These are phyloP conservation scores for Linanthus parryae DNA, from an alignment of 148 eudicot species.

Conservation along the genomic window DNA sequence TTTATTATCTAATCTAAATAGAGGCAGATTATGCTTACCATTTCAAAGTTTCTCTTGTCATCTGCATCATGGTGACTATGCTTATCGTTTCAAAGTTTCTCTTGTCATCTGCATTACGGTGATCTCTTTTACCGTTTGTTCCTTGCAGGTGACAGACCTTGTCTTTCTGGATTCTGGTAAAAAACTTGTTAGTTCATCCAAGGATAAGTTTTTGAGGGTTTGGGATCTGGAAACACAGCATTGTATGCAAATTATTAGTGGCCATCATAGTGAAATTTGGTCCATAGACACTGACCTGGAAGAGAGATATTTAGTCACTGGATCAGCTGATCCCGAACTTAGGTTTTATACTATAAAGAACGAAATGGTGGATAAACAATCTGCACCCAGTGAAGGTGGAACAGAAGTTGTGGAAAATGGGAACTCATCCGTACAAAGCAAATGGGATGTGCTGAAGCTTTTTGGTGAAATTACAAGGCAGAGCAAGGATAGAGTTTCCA, in stretches of 20 bases:
- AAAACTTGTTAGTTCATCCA: conserved; percentile 89
- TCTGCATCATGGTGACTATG: not conserved
- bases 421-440: conserved; percentile 26
- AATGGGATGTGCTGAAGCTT: conserved; percentile 77
- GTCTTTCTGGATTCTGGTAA: conserved; percentile 77
- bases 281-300: conserved; percentile 74
- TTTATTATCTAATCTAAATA: conserved; percentile 12
- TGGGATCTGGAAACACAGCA: conserved; percentile 98
- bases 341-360: conserved; percentile 65
- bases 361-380: conserved; percentile 28
- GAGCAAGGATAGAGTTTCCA: conserved; percentile 80
- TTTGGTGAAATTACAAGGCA: conserved; percentile 88
- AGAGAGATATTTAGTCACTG: conserved; percentile 78
- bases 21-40: not conserved
- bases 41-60: not conserved
- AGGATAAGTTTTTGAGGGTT: conserved; percentile 90
- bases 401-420: conserved; percentile 22
- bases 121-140: conserved; percentile 10
- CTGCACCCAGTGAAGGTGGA: conserved; percentile 22
- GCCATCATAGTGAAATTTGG: conserved; percentile 98
- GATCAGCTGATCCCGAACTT: conserved; percentile 86
- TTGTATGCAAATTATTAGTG: conserved; percentile 89
- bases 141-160: conserved; percentile 76
- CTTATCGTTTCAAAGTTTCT: not conserved
- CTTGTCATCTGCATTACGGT: not conserved